phyloP scores from a whole-genome alignment of 2,329 filamentous ascomycete species.

The Ustilaginoidea virens region DNA sequence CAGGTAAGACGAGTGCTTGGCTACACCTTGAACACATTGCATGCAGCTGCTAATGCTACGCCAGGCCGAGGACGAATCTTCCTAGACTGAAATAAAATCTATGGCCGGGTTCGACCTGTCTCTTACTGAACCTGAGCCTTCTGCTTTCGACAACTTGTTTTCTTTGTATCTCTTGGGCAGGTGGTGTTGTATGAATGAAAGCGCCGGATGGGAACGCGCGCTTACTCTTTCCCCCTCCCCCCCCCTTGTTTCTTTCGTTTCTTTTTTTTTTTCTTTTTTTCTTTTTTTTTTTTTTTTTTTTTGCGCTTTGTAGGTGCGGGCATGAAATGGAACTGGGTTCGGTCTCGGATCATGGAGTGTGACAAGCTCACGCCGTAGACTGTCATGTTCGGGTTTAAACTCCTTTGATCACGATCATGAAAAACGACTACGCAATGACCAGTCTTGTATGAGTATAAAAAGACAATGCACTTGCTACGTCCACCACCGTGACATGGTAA shows the following conservation, averaged over 20 bases:
- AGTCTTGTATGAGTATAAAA: conserved; percentile 15
- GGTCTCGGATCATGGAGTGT: conserved; percentile 17
- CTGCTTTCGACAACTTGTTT: conserved; percentile 10
- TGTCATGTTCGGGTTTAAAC: conserved; percentile 9
- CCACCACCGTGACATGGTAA: too few species aligned
- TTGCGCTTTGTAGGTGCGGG: conserved; percentile 18
- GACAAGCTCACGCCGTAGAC: conserved; percentile 5
- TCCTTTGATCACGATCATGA: conserved; percentile 10
- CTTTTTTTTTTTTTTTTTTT: too few species aligned
- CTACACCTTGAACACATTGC: too few species aligned
- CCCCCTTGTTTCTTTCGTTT: too few species aligned
- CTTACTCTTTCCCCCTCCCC: conserved; percentile 12
- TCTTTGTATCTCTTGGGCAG: conserved; percentile 22
- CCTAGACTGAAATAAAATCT: conserved; percentile 11
- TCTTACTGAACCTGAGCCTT: neutral
- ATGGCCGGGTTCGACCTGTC: conserved; percentile 2
- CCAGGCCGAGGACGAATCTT: conserved; percentile 43
- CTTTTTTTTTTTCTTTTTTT: too few species aligned
- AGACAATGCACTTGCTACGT: too few species aligned
- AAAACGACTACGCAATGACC: conserved; percentile 10
- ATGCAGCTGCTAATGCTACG: conserved; percentile 1
- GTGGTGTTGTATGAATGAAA: conserved; percentile 27
- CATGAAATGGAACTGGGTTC: conserved; percentile 19
- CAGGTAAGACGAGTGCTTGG: conserved; percentile 56
- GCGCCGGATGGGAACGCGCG: conserved; percentile 20